These are phyloP conservation scores for Ilyonectria robusta DNA, from an alignment of 2,329 filamentous ascomycete genomes.

Conservation along the genomic window DNA sequence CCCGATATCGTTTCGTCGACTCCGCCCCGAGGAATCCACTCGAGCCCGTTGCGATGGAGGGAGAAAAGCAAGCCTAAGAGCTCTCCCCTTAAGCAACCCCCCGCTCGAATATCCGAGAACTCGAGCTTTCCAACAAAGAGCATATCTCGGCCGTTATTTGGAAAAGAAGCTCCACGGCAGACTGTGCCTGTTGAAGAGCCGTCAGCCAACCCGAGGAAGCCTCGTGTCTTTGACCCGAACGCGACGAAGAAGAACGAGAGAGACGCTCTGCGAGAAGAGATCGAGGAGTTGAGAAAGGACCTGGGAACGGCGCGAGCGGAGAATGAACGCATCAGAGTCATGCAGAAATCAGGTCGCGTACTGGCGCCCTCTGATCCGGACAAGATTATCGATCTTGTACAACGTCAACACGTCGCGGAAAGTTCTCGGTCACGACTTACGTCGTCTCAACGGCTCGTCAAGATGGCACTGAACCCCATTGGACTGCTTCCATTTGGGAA, in stretches of 20 bases:
- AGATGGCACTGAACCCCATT: constrained; percentile 65
- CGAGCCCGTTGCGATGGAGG: constrained; percentile 67
- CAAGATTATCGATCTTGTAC: constrained; percentile 58
- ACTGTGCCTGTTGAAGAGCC: background rate
- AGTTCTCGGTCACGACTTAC: constrained; percentile 47
- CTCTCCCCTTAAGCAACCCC: constrained; percentile 65
- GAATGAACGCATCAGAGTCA: constrained; percentile 66
- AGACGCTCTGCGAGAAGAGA: constrained; percentile 68
- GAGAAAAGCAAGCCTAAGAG: constrained; percentile 53
- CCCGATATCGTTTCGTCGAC: constrained; percentile 68
- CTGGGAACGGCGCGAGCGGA: constrained; percentile 70
- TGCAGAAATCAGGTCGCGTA: constrained; percentile 57
- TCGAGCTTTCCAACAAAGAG: constrained; percentile 21
- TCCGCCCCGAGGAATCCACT: constrained; percentile 72
- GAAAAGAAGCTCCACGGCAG: constrained; percentile 7
- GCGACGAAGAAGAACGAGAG: constrained; percentile 66
- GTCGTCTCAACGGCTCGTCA: constrained; percentile 60
- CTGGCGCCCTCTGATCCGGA: constrained; percentile 53
- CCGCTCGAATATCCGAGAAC: constrained; percentile 47
- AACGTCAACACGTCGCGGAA: constrained; percentile 56
- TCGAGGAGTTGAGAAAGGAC: constrained; percentile 71
- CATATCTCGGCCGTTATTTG: background rate
- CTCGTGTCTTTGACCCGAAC: constrained; percentile 54
- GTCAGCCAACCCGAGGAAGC: constrained; percentile 15
- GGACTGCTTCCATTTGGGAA: constrained; percentile 67